These are phyloP conservation scores for Volvariella surrecta DNA, from an alignment of 1,284 basidiomycete species.

Conservation along the genomic window DNA sequence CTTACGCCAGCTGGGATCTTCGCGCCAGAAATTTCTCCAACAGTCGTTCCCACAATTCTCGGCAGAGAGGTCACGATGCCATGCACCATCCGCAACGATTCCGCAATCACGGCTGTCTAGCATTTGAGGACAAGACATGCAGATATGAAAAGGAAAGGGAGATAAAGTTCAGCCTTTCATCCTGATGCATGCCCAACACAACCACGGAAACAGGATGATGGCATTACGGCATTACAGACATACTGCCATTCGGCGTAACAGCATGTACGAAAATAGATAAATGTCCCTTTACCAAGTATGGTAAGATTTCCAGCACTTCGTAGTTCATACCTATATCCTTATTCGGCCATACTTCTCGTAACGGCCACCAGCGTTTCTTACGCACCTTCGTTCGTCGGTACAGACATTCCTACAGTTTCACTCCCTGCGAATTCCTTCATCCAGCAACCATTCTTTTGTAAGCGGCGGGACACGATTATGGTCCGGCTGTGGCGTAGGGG, in stretches of 20 bases:
- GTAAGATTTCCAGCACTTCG: slow-evolving; percentile 24
- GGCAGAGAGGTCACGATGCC: slow-evolving; percentile 24
- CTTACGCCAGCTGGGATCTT: slow-evolving; percentile 21
- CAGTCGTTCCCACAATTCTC: slow-evolving; percentile 20
- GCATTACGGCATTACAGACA: too few species aligned
- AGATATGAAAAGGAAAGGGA: not conserved
- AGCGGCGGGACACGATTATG: slow-evolving; percentile 19
- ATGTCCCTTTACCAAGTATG: slow-evolving; percentile 22
- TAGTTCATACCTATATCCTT: slow-evolving; percentile 14
- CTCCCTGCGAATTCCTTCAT: slow-evolving; percentile 31
- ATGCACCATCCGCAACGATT: slow-evolving; percentile 21
- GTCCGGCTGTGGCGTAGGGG: slow-evolving; percentile 22
- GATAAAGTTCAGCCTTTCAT: not conserved
- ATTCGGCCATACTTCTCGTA: slow-evolving; percentile 24
- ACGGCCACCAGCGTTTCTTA: slow-evolving; percentile 15
- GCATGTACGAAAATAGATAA: too few species aligned
- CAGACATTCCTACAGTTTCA: slow-evolving; percentile 30
- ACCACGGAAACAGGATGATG: too few species aligned
- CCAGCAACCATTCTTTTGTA: slow-evolving; percentile 22
- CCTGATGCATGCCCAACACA: too few species aligned
- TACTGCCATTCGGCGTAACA: too few species aligned
- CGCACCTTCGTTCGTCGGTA: slow-evolving; percentile 17
- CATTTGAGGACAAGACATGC: not conserved
- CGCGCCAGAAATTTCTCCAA: slow-evolving; percentile 17
- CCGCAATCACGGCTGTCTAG: slow-evolving; percentile 24